Evolutionary conservation across 208 protist species (phyloP).

Genomic region (Leishmania gerbilli): DNA sequence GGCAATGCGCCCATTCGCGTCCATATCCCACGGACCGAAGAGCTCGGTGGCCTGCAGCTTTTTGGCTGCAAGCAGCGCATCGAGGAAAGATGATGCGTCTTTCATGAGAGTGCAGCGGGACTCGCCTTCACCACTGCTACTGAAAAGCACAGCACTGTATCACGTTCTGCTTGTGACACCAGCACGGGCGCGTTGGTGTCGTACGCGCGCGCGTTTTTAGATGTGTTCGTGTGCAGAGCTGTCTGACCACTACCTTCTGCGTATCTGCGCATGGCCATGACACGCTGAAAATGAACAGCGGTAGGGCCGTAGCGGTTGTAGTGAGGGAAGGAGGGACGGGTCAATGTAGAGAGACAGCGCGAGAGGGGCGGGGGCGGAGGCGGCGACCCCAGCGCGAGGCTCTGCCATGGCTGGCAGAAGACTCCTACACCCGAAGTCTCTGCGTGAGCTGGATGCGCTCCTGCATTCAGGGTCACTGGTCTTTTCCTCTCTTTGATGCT

Average conservation of each 20-base stretch:
- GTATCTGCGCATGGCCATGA: neutral
- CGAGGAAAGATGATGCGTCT: neutral
- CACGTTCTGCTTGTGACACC: neutral
- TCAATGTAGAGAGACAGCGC: neutral
- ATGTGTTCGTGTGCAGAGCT: neutral
- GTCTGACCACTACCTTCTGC: neutral
- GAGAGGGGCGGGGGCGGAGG: neutral
- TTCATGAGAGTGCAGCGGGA: neutral
- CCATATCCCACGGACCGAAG: constrained; percentile 60
- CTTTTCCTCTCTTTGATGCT: neutral
- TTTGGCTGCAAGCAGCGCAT: constrained; percentile 49
- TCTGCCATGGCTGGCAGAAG: neutral
- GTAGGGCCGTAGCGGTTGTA: neutral
- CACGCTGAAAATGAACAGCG: neutral
- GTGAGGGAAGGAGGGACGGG: neutral
- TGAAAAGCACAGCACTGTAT: neutral
- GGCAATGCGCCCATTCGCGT: constrained; percentile 49
- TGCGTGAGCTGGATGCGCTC: neutral
- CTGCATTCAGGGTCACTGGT: neutral
- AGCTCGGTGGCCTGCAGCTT: constrained; percentile 65
- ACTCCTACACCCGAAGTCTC: neutral
- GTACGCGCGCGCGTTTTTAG: neutral
- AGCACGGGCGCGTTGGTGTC: neutral
- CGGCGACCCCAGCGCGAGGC: neutral
- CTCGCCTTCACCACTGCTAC: neutral